phyloP scores from a whole-genome alignment of 2,329 filamentous ascomycete species.

The Pseudophaeomoniella oleicola region DNA sequence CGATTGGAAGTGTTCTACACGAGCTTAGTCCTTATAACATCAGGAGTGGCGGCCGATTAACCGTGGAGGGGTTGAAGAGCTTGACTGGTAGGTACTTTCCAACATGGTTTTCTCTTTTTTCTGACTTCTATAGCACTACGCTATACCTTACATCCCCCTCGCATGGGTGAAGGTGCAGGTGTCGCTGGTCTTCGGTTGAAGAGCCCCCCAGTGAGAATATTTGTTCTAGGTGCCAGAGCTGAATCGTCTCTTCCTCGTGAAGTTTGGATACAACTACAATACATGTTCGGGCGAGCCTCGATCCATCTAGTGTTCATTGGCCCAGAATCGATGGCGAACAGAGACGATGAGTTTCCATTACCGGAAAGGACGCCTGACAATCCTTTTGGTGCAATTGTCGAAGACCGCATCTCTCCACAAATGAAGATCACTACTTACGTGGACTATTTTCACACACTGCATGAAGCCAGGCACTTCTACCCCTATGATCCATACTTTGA shows the following conservation, averaged over 20 bases:
- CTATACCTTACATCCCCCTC: constrained; percentile 84
- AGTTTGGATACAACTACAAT: constrained; percentile 85
- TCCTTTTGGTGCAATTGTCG: constrained; percentile 85
- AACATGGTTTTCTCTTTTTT: constrained; percentile 7
- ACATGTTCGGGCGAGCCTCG: constrained; percentile 83
- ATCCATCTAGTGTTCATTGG: constrained; percentile 92
- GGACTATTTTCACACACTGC: constrained; percentile 94
- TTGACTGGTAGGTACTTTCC: constrained; percentile 58
- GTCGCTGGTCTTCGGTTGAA: constrained; percentile 70
- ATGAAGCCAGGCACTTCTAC: constrained; percentile 77
- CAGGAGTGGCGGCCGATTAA: constrained; percentile 59
- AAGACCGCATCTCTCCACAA: constrained; percentile 73
- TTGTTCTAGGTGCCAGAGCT: constrained; percentile 88
- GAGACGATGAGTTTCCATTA: constrained; percentile 82
- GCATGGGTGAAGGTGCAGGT: constrained; percentile 55
- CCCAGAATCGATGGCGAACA: constrained; percentile 88
- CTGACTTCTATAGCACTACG: constrained; percentile 50
- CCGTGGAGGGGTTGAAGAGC: constrained; percentile 80
- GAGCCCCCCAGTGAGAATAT: constrained; percentile 78
- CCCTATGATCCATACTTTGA: constrained; percentile 98
- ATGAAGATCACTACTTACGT: constrained; percentile 98
- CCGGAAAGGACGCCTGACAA: constrained; percentile 73
- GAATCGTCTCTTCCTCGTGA: constrained; percentile 90
- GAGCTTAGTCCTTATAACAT: constrained; percentile 88
- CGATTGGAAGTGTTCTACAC: constrained; percentile 79